These are phyloP conservation scores for Volvox reticuliferus DNA, from an alignment of 139 green algal genomes.

Conservation along the genomic window DNA sequence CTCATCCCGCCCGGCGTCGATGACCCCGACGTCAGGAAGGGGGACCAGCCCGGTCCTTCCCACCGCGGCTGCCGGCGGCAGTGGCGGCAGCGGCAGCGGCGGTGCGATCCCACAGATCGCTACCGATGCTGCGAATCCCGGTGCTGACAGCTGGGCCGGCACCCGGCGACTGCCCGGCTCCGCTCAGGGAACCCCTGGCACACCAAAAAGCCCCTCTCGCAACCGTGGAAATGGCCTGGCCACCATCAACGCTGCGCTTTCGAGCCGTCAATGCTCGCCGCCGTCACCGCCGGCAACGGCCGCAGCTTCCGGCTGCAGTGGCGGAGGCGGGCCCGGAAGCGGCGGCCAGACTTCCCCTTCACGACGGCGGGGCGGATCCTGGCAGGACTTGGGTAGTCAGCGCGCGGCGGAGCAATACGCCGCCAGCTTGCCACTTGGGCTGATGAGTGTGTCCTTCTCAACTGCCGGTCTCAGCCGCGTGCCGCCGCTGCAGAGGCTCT, in stretches of 20 bases:
- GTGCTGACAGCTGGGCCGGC: neutral
- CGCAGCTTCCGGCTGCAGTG: neutral
- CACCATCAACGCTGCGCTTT: neutral
- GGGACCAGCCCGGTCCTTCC: no score
- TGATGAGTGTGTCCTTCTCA: constrained; percentile 54
- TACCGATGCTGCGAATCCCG: neutral
- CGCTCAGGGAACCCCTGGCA: neutral
- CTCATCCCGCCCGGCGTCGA: neutral
- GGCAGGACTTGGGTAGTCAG: constrained; percentile 59
- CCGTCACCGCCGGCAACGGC: neutral
- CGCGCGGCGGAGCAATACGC: constrained; percentile 54
- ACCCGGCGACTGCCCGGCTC: neutral
- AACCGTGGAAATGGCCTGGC: neutral
- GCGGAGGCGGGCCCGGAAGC: neutral
- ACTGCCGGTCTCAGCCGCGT: constrained; percentile 47
- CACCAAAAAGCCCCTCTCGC: neutral
- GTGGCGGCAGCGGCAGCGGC: neutral
- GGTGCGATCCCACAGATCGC: neutral
- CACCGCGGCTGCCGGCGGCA: neutral
- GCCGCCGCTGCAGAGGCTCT: constrained; percentile 48
- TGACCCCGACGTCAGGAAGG: no score
- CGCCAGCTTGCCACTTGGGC: constrained; percentile 34
- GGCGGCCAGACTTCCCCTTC: neutral
- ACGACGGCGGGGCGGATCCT: neutral
- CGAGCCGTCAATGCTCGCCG: neutral